phyloP scores from a whole-genome alignment of 176 grass and related monocot genomes.

The Triticum dicoccoides region DNA sequence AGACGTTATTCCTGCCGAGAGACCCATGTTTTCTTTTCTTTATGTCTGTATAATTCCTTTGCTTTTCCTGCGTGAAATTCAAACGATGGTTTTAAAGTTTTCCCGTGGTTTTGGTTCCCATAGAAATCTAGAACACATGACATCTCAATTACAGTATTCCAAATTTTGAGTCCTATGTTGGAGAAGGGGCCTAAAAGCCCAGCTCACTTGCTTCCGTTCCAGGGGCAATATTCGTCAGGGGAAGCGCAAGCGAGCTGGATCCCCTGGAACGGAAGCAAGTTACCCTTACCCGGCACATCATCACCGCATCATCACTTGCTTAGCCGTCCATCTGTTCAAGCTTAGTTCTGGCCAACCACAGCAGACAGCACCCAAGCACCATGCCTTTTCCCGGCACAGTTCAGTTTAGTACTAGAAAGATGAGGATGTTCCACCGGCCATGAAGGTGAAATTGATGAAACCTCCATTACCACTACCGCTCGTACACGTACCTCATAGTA shows the following conservation, averaged over 20 bases:
- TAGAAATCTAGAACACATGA: too few species aligned
- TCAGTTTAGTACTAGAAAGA: constrained; percentile 19
- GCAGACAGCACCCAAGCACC: not conserved
- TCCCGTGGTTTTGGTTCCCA: too few species aligned
- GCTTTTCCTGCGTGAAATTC: too few species aligned
- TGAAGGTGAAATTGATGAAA: constrained; percentile 4
- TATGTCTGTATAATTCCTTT: too few species aligned
- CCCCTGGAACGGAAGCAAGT: not conserved
- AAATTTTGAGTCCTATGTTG: too few species aligned
- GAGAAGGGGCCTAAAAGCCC: too few species aligned
- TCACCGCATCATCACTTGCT: constrained; percentile 16
- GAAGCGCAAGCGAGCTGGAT: not conserved
- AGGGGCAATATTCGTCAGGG: not conserved
- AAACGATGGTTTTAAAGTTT: too few species aligned
- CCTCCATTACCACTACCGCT: constrained; percentile 19
- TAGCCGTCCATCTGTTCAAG: constrained; percentile 7
- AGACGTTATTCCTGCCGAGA: too few species aligned
- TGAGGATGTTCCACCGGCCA: constrained; percentile 45
- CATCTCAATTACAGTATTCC: too few species aligned
- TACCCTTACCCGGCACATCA: not conserved
- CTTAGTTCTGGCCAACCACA: not conserved
- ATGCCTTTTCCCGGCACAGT: constrained; percentile 16
- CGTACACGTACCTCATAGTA: not conserved
- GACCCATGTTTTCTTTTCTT: too few species aligned
- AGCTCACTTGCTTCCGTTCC: too few species aligned